A percentile compares a stretch with the other conserved stretches of the same genome.
These are phyloP conservation scores for Recurvomyces mirabilis DNA, from an alignment of 495 filamentous ascomycete genomes.

Conservation along the genomic window DNA sequence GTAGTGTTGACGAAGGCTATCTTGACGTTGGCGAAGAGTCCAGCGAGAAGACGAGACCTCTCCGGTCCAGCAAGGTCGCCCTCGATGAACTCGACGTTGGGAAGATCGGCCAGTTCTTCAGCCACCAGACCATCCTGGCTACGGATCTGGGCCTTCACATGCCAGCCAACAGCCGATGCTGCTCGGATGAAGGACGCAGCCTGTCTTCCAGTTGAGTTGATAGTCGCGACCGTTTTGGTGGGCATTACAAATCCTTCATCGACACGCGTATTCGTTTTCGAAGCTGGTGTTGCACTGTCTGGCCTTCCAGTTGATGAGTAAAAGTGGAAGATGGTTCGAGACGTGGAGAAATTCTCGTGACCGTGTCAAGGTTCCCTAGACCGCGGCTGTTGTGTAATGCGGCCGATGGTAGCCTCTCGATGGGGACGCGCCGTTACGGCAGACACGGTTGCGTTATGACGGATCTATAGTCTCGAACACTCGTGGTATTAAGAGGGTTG, in stretches of 20 bases:
- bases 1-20: constrained; percentile 96
- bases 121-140: constrained; percentile 73
- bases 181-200: constrained; percentile 87
- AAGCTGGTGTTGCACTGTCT: neutral
- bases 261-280: neutral
- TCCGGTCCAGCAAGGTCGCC: constrained; percentile 55
- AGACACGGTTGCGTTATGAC: no score
- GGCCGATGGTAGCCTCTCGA: no score
- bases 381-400: no score
- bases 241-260: constrained; percentile 28
- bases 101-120: constrained; percentile 64
- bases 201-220: constrained; percentile 80
- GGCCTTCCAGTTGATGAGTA: neutral
- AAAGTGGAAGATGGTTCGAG: no score
- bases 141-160: constrained; percentile 78
- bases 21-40: constrained; percentile 71
- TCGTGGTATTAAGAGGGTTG: no score
- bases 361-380: no score
- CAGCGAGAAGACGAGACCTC: constrained; percentile 55
- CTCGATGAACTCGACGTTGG: constrained; percentile 73
- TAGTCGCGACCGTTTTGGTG: constrained; percentile 74
- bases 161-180: constrained; percentile 81
- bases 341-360: no score
- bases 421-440: no score
- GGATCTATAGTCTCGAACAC: no score